A percentile compares a stretch with the other conserved stretches of the same genome.
Evolutionary conservation across 2,329 filamentous ascomycete genomes (phyloP).

Genomic region (Ophiocordyceps sinensis): DNA sequence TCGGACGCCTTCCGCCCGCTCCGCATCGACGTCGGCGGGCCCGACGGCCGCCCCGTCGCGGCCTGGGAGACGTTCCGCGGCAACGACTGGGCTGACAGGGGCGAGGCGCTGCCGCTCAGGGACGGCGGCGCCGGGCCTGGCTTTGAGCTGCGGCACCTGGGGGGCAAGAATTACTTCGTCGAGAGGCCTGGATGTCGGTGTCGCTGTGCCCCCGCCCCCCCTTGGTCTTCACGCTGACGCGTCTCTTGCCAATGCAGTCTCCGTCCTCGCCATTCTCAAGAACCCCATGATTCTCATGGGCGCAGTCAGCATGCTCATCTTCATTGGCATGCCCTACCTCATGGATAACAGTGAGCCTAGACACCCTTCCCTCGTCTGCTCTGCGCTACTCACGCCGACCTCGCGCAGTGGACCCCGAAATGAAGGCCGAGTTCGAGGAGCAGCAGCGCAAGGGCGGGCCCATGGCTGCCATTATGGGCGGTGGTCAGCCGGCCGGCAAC

Average conservation of each 20-base stretch:
- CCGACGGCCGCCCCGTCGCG: conserved; percentile 43
- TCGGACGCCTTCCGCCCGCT: conserved; percentile 66
- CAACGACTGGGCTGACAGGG: conserved; percentile 81
- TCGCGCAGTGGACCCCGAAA: conserved; percentile 99
- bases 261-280: conserved; percentile 68
- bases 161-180: conserved; percentile 60
- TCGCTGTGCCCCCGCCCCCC: background rate
- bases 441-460: conserved; percentile 62
- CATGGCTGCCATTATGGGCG: conserved; percentile 38
- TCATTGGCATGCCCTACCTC: conserved; percentile 87
- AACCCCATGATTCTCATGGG: conserved; percentile 96
- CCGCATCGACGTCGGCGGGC: conserved; percentile 57
- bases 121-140: conserved; percentile 25
- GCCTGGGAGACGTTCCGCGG: conserved; percentile 80
- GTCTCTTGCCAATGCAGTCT: conserved; percentile 36
- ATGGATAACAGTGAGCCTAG: conserved; percentile 76
- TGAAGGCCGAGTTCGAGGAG: conserved; percentile 82
- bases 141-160: conserved; percentile 48
- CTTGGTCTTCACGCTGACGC: conserved; percentile 1
- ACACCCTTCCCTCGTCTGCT: too few relatives aligned
- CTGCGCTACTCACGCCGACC: too few relatives aligned
- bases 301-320: conserved; percentile 65
- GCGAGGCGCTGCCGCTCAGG: conserved; percentile 39
- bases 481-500: conserved; percentile 17
- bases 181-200: conserved; percentile 59